These are phyloP conservation scores for Acorus gramineus DNA, from an alignment of 106 monocot species.

Conservation along the genomic window DNA sequence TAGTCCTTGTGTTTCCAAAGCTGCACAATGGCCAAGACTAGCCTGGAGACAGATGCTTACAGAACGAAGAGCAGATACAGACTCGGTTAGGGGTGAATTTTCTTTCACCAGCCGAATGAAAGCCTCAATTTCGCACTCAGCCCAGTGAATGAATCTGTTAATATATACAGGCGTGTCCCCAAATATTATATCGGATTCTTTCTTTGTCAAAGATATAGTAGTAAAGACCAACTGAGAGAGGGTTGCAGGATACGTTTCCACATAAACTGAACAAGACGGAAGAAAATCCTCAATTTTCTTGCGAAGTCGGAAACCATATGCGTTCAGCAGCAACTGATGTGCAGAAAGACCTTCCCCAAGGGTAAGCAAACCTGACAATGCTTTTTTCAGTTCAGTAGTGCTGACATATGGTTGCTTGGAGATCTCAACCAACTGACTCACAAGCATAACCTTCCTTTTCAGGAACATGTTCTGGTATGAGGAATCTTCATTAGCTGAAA, in stretches of 20 bases:
- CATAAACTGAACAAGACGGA: slow-evolving; percentile 67
- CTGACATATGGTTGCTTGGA: slow-evolving; percentile 52
- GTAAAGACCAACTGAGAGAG: slow-evolving; percentile 90
- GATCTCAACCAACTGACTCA: slow-evolving; percentile 67
- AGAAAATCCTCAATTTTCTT: slow-evolving; percentile 77
- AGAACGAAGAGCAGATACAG: slow-evolving; percentile 61
- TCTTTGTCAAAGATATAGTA: slow-evolving; percentile 49
- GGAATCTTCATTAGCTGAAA: slow-evolving; percentile 27
- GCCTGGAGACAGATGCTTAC: slow-evolving; percentile 70
- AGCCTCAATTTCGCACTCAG: slow-evolving; percentile 76
- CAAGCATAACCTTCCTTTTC: slow-evolving; percentile 66
- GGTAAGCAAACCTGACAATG: slow-evolving; percentile 59
- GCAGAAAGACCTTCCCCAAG: slow-evolving; percentile 65
- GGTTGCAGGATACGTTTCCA: slow-evolving; percentile 73
- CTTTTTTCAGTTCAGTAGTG: slow-evolving; percentile 57
- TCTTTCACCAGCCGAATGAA: slow-evolving; percentile 74
- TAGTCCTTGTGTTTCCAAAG: slow-evolving; percentile 60
- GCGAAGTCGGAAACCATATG: slow-evolving; percentile 48
- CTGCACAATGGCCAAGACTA: slow-evolving; percentile 60
- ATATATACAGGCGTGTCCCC: slow-evolving; percentile 49
- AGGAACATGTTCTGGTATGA: slow-evolving; percentile 40
- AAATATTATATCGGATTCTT: slow-evolving; percentile 63
- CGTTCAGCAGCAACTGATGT: slow-evolving; percentile 71
- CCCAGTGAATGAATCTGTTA: slow-evolving; percentile 81
- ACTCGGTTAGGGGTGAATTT: slow-evolving; percentile 55